Evolutionary conservation across 139 green algal genomes (phyloP), one percentile per base, ranked within the genome.

Genomic region (Picochlorum sp.): DNA sequence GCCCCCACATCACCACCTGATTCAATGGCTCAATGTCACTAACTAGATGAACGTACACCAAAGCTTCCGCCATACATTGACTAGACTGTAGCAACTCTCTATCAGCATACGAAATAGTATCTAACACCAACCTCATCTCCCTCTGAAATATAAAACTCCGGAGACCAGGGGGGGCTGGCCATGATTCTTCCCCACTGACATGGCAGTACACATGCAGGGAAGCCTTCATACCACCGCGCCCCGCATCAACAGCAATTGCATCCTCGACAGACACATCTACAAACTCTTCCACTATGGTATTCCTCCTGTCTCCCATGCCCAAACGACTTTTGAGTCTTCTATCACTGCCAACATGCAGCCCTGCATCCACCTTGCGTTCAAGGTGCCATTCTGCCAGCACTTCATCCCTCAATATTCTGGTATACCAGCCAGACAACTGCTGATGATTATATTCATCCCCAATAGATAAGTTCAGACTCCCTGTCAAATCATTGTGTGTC

Each of bases 401-500:
- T 36, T 96, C 88, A 64, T 96, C 88, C 0, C 88, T 50, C 18
- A 73, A 16, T n/a, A 78, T 57, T 7, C 32, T 55, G 0, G 64
- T 77, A 63, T 85, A 88, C 74, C 86, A 89, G 20, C 82, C 79
- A 5, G 77, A 79, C 9, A 94, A 76, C 64, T 94, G 86, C 10
- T 51, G 10, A 16, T 36, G n/a, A 64, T 96, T 95, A 76, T 83
- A 90, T 4, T 85, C 59, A 0, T 40, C 29, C 9, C 85, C 87
- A 55, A 96, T 81, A 3, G 85, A 79, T 4, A 96, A 68, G 14
- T 65, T 43, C 13, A 96, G 72, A 30, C 70, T 74, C 24, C 81
- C 88, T 1, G 88, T 95, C 0, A 96, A 50, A 63, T 96, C 88
- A 58, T 94, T 94, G 69, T 96, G 88, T 0, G 88, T 96, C 7